phyloP scores from a whole-genome alignment of 306 rosid genomes.

The Mucuna pruriens region DNA sequence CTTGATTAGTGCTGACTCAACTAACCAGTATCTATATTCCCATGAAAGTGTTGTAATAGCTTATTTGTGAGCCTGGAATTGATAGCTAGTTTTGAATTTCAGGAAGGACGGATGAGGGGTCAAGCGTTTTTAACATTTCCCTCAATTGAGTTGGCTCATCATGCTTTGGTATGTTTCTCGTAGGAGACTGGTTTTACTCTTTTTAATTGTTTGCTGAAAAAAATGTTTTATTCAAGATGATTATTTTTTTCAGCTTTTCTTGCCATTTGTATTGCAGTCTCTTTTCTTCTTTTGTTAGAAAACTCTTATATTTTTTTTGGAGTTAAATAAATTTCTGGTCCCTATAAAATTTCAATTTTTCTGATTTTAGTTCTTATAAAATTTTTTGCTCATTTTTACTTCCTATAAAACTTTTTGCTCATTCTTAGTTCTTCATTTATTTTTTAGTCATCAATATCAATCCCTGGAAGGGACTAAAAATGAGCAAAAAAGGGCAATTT shows the following conservation, averaged over 20 bases:
- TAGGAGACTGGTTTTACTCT: constrained; percentile 14
- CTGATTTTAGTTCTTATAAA: too few relatives aligned
- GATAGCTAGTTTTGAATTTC: constrained; percentile 45
- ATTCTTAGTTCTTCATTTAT: too few relatives aligned
- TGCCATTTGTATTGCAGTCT: background rate
- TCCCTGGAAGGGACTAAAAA: too few relatives aligned
- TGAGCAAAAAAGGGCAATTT: too few relatives aligned
- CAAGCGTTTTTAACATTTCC: constrained; percentile 97
- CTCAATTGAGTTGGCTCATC: constrained; percentile 78
- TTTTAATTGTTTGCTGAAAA: background rate
- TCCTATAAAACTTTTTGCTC: too few relatives aligned
- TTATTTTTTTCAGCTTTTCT: constrained; percentile 22
- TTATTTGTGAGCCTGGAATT: constrained; percentile 26
- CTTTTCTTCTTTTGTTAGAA: background rate
- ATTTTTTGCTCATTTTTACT: too few relatives aligned
- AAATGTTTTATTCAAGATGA: background rate
- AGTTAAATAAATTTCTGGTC: too few relatives aligned
- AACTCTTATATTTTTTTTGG: background rate
- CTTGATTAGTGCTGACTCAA: constrained; percentile 5
- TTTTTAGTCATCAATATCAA: too few relatives aligned
- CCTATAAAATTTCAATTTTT: too few relatives aligned
- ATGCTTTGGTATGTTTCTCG: constrained; percentile 69
- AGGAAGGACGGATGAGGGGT: constrained; percentile 99
- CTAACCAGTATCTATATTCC: background rate
- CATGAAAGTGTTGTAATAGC: constrained; percentile 13